These are phyloP conservation scores for Hydrangea macrophylla DNA, from an alignment of 148 eudicot species.

Conservation along the genomic window DNA sequence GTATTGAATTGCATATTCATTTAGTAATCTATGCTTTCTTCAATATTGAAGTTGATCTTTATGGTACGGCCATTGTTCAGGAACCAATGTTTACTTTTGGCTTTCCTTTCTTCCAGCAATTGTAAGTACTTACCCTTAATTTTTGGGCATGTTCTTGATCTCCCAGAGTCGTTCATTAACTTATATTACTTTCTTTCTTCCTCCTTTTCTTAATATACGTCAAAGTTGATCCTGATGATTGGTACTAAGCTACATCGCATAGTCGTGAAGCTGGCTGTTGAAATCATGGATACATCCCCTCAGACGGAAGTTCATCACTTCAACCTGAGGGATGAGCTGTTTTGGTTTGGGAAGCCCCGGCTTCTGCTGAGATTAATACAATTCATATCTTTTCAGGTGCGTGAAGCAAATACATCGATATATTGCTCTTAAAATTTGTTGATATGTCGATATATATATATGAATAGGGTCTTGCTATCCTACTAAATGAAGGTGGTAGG, in stretches of 20 bases:
- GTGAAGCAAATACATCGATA: not conserved
- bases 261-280: conserved; percentile 72
- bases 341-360: conserved; percentile 76
- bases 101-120: conserved; percentile 71
- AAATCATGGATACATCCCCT: conserved; percentile 46
- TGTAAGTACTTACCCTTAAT: conserved; percentile 34
- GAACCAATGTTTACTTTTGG: conserved; percentile 70
- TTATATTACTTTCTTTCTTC: not conserved
- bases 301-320: conserved; percentile 38
- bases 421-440: not conserved
- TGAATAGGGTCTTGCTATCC: no score
- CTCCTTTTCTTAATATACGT: no score
- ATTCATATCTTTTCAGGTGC: conserved; percentile 70
- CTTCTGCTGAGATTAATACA: conserved; percentile 64
- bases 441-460: no score
- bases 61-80: conserved; percentile 26
- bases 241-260: conserved; percentile 70
- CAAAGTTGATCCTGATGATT: conserved; percentile 49
- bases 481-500: no score
- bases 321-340: conserved; percentile 68
- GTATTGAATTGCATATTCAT: not conserved
- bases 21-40: not conserved
- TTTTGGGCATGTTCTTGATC: not conserved
- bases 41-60: not conserved
- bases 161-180: not conserved